phyloP scores from a whole-genome alignment of 2,329 filamentous ascomycete genomes.

The Penicillium sclerotigenum region DNA sequence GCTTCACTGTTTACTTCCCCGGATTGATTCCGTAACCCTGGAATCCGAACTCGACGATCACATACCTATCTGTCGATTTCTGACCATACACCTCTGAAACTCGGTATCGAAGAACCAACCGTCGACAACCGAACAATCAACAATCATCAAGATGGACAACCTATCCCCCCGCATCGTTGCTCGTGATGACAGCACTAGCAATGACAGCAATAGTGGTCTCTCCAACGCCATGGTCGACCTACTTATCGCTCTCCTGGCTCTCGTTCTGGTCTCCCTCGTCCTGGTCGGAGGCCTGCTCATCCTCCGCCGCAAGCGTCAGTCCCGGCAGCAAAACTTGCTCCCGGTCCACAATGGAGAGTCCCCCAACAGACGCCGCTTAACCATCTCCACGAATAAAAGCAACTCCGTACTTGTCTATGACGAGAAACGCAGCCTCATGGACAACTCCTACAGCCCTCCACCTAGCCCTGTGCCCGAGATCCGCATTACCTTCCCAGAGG shows the following conservation, averaged over 20 bases:
- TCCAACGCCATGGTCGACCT: constrained; percentile 67
- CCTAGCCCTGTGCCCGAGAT: constrained; percentile 90
- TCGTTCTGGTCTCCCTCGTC: constrained; percentile 70
- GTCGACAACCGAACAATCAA: constrained; percentile 8
- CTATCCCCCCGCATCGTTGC: constrained; percentile 47
- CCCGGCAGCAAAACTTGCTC: constrained; percentile 50
- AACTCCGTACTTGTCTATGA: constrained; percentile 74
- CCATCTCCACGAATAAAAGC: constrained; percentile 58
- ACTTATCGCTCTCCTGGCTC: constrained; percentile 72
- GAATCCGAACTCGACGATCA: constrained; percentile 21
- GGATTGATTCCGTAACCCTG: constrained; percentile 19
- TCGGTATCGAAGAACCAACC: neutral
- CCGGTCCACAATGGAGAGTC: constrained; percentile 66
- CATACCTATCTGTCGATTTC: constrained; percentile 5
- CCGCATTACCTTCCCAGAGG: constrained; percentile 96
- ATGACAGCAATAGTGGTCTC: constrained; percentile 46
- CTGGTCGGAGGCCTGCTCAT: constrained; percentile 67
- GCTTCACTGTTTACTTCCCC: constrained; percentile 7
- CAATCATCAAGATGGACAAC: constrained; percentile 36
- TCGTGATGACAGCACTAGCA: constrained; percentile 46
- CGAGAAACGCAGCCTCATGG: constrained; percentile 74
- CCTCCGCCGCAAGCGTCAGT: constrained; percentile 65
- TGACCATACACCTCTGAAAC: neutral
- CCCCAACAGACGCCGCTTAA: constrained; percentile 57
- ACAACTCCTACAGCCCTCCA: constrained; percentile 71